Evolutionary conservation across 2,329 filamentous ascomycete genomes (phyloP).

Genomic region (Stylonectria norvegica): DNA sequence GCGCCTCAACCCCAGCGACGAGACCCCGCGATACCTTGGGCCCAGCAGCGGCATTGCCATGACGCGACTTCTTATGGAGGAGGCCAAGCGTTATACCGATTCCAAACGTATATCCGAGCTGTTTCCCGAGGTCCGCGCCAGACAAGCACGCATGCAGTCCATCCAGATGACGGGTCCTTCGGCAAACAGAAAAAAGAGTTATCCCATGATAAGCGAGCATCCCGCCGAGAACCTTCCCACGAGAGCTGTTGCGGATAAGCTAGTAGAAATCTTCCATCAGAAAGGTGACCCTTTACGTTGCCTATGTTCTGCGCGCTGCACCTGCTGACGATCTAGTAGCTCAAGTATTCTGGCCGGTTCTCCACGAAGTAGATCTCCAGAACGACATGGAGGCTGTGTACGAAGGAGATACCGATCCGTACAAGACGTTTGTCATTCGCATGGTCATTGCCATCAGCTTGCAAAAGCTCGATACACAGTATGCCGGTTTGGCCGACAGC

Average conservation of each 20-base stretch:
- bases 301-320: neutral
- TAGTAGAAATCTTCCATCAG: conserved; percentile 81
- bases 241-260: conserved; percentile 67
- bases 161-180: conserved; percentile 47
- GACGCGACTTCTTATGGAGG: conserved; percentile 90
- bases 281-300: conserved; percentile 58
- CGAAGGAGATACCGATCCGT: conserved; percentile 68
- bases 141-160: conserved; percentile 55
- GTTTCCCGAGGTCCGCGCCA: conserved; percentile 69
- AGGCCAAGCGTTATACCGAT: conserved; percentile 90
- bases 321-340: conserved; percentile 47
- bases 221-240: conserved; percentile 74
- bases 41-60: conserved; percentile 95
- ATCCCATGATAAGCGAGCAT: conserved; percentile 83
- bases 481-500: conserved; percentile 89
- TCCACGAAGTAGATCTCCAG: conserved; percentile 79
- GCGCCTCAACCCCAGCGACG: conserved; percentile 78
- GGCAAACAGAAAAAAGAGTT: conserved; percentile 74
- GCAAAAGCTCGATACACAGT: conserved; percentile 84
- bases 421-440: conserved; percentile 81
- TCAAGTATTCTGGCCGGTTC: conserved; percentile 79
- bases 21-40: conserved; percentile 82
- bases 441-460: conserved; percentile 94
- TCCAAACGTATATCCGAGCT: conserved; percentile 89
- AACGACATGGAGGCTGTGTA: conserved; percentile 79